These are phyloP conservation scores for Daldinia grandis DNA, from an alignment of 495 filamentous ascomycete species.

Conservation along the genomic window DNA sequence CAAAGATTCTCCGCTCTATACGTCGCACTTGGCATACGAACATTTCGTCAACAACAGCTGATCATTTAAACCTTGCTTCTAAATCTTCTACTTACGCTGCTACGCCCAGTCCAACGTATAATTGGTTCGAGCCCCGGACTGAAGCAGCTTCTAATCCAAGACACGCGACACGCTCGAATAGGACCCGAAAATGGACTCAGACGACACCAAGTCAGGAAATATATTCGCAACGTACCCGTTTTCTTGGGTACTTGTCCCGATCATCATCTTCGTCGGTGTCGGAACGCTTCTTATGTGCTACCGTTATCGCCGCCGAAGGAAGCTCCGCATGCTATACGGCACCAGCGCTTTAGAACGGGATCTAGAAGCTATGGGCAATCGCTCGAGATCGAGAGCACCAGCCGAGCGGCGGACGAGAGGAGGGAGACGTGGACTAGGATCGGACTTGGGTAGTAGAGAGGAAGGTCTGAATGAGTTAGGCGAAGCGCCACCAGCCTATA, in stretches of 20 bases:
- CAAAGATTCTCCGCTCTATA: constrained; percentile 30
- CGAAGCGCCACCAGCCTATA: constrained; percentile 66
- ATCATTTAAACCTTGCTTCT: background rate
- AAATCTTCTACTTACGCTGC: constrained; percentile 3
- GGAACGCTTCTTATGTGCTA: constrained; percentile 38
- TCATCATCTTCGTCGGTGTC: constrained; percentile 40
- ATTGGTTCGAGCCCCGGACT: constrained; percentile 7
- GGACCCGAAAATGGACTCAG: constrained; percentile 22
- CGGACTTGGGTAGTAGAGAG: constrained; percentile 41
- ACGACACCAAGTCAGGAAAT: constrained; percentile 22
- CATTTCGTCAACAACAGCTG: constrained; percentile 12
- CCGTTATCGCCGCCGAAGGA: constrained; percentile 34
- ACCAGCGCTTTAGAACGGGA: constrained; percentile 36
- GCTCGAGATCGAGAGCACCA: constrained; percentile 14
- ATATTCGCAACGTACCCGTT: constrained; percentile 37
- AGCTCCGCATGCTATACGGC: constrained; percentile 35
- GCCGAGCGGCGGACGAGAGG: constrained; percentile 27
- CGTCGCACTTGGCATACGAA: constrained; percentile 24
- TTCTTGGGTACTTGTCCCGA: constrained; percentile 42
- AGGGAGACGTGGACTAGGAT: constrained; percentile 20
- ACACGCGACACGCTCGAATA: constrained; percentile 5
- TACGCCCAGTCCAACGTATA: background rate
- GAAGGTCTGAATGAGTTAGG: constrained; percentile 67
- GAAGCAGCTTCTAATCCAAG: constrained; percentile 1
- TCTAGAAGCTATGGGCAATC: constrained; percentile 34